A percentile compares a stretch with the other conserved stretches of the same genome.
Evolutionary conservation across 164 flowering plant species (phyloP).

Genomic region (Stephania yunnanensis): DNA sequence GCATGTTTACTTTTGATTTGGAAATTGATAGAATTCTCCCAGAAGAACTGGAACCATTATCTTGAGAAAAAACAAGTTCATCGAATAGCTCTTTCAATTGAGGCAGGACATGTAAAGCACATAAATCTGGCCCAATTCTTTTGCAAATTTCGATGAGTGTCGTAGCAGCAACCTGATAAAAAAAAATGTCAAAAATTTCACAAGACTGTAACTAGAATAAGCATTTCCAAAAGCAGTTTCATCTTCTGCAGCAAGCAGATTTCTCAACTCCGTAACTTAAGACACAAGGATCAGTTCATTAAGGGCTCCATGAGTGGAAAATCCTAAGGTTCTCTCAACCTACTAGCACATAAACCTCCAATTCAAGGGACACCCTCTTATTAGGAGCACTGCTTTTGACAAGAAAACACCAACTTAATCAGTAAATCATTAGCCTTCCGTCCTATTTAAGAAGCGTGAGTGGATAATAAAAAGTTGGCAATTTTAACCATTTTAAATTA

Average conservation of each 20-base stretch:
- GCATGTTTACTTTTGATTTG: conserved; percentile 37
- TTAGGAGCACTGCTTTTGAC: background rate
- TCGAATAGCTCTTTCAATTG: conserved; percentile 82
- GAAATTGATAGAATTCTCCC: conserved; percentile 36
- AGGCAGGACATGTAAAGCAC: conserved; percentile 73
- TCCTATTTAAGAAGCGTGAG: background rate
- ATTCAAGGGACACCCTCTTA: background rate
- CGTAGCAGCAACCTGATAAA: conserved; percentile 75
- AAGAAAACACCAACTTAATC: background rate
- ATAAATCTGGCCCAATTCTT: conserved; percentile 77
- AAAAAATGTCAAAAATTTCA: conserved; percentile 8
- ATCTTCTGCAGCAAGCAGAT: background rate
- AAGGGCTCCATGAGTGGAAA: background rate
- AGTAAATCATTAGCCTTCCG: background rate
- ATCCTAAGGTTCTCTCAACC: background rate
- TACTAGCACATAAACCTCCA: background rate
- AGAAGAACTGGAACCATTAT: conserved; percentile 26
- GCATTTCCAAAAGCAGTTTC: background rate
- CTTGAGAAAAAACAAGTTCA: conserved; percentile 87
- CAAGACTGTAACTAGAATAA: background rate
- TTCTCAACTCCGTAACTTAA: background rate
- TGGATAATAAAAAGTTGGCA: background rate
- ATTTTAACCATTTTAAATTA: background rate
- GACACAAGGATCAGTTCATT: background rate
- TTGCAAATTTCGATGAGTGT: conserved; percentile 66